phyloP scores from a whole-genome alignment of 768 basidiomycete genomes.

The Rhizopogon salebrosus region DNA sequence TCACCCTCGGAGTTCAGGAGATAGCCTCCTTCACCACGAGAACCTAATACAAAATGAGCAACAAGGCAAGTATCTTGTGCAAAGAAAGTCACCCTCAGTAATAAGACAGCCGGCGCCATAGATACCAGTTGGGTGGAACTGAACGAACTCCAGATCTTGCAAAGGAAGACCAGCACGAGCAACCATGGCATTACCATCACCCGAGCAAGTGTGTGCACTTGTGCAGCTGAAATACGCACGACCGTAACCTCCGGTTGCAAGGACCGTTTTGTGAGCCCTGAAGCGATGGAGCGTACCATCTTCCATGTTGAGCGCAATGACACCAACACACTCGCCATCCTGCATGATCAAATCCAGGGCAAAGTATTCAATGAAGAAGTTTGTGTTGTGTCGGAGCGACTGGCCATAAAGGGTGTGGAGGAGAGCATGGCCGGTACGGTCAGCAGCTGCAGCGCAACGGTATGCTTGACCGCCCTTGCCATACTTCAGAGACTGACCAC shows the following conservation, averaged over 20 bases:
- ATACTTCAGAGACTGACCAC: constrained; percentile 93
- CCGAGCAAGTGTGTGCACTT: constrained; percentile 97
- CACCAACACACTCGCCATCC: constrained; percentile 98
- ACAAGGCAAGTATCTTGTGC: neutral
- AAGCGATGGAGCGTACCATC: constrained; percentile 98
- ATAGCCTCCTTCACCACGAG: constrained; percentile 99
- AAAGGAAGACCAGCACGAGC: constrained; percentile 92
- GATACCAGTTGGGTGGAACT: constrained; percentile 99
- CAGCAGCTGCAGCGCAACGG: constrained; percentile 96
- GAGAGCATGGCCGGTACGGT: constrained; percentile 97
- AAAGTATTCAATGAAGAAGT: constrained; percentile 99
- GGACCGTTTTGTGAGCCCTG: constrained; percentile 95
- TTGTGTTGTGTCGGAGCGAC: constrained; percentile 97
- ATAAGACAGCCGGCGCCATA: constrained; percentile 99
- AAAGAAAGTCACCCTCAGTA: constrained; percentile 70
- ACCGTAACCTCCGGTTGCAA: constrained; percentile 98
- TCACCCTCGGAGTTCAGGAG: constrained; percentile 97
- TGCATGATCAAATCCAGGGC: constrained; percentile 99
- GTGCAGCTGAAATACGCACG: constrained; percentile 99
- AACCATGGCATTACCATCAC: constrained; percentile 99
- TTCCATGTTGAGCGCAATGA: constrained; percentile 99
- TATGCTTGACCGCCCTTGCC: constrained; percentile 99
- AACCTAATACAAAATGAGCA: constrained; percentile 47
- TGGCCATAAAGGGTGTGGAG: constrained; percentile 99
- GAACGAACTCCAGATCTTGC: constrained; percentile 98